Evolutionary conservation across 2,329 filamentous ascomycete species (phyloP), one percentile per base, ranked within the genome.

Genomic region (Alternaria consortialis): DNA sequence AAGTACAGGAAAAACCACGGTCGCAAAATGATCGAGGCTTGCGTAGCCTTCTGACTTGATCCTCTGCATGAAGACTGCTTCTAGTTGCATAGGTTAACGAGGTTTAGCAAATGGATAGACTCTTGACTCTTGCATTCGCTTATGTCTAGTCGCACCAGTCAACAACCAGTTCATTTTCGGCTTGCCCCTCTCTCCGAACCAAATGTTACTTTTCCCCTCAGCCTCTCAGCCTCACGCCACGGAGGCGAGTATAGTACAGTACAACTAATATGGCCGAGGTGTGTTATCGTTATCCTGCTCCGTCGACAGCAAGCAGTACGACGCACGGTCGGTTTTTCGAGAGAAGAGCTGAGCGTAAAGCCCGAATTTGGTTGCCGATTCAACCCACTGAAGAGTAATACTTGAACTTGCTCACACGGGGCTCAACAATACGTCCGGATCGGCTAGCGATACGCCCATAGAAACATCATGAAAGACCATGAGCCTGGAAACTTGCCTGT

Each of bases 1-100:
- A 53, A 60, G 47, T 37, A 27, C 44, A 36, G 44, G 55, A 65
- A 63, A 65, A 63, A 52, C 23, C 23, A 52, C 20, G 36, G 27
- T 40, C 12, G 36, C 50, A 29, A 20, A 31, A 23, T 8, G 36
- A 40, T 31, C 39, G 17, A 52, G 34, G 32, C 50, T 15, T 52
- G 36, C 50, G 36, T 40, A 27, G 25, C 8, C 20, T 40, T 53
- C 46, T 56, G 44, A 58, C 34, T 31, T 59, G 53, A 32, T 39
- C 25, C 51, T 51, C 39, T 62, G 42, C 31, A 27, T 40, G 20
- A 11, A 50, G 32, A 50, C 15, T 36, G 46, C 20, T 37, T 50
- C 20, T 25, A 13, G 39, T 20, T 42, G 39, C 39, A 42, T 42
- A 27, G 3, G 32, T 37, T 12, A 23, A 50, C 46, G 23, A 8